Percentiles rank a stretch among this genome's conserved stretches.
Conservation (phyloP, 2,329 filamentous ascomycete species). For the Exophiala phaeomuriformis region DNA sequence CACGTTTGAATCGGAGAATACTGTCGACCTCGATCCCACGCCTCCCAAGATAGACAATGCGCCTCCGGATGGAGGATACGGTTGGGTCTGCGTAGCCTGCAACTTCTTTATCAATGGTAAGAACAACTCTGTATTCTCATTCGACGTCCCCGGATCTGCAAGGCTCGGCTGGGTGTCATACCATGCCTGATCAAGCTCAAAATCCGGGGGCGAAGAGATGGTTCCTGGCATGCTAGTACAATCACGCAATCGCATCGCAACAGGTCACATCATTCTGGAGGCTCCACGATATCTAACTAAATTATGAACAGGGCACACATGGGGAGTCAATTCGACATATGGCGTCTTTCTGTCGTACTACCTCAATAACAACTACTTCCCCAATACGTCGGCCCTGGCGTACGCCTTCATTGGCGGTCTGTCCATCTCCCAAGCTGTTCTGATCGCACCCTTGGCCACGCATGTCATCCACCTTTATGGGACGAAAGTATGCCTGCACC, state of each 20-base stretch:
- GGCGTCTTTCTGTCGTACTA: constrained; percentile 57
- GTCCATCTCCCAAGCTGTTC: constrained; percentile 51
- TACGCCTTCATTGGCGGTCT: constrained; percentile 57
- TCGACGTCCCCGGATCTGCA: neutral
- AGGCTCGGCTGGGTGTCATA: neutral
- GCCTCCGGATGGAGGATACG: constrained; percentile 52
- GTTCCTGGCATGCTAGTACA: neutral
- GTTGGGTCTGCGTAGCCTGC: constrained; percentile 53
- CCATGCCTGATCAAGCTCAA: constrained; percentile 3
- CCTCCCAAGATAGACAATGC: constrained; percentile 27
- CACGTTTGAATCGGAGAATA: constrained; percentile 11
- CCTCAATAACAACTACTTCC: constrained; percentile 49
- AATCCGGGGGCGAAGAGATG: constrained; percentile 5
- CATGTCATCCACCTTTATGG: constrained; percentile 47
- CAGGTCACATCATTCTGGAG: neutral
- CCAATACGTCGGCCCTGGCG: constrained; percentile 47
- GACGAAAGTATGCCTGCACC: constrained; percentile 48
- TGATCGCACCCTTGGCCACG: constrained; percentile 52
- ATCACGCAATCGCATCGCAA: constrained; percentile 11
- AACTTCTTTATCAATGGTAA: constrained; percentile 53
- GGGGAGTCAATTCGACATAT: constrained; percentile 60
- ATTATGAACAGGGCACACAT: constrained; percentile 49
- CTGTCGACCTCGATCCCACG: constrained; percentile 15
- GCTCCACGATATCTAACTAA: neutral
- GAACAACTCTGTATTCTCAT: neutral